Evolutionary conservation across 2,329 filamentous ascomycete genomes (phyloP).

Genomic region (Talaromyces atroroseus): DNA sequence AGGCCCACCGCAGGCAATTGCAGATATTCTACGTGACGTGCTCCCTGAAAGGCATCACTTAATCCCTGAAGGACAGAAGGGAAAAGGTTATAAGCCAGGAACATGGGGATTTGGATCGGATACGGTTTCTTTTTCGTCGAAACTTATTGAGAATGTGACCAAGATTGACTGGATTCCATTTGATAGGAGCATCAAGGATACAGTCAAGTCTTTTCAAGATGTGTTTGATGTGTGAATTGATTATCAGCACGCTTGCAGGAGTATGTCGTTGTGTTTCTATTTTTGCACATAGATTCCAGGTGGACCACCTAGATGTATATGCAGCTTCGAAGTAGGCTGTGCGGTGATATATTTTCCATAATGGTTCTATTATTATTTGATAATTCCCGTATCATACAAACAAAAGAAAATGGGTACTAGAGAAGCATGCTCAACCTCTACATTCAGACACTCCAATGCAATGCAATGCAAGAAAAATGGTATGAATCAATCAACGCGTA

Average conservation of each 20-base stretch:
- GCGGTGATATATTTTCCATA: neutral
- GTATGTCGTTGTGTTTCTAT: neutral
- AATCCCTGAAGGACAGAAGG: neutral
- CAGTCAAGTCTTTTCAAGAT: slow-evolving; percentile 16
- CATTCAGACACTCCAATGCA: neutral
- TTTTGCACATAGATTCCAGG: neutral
- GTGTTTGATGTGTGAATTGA: neutral
- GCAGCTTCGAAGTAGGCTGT: neutral
- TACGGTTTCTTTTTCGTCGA: slow-evolving; percentile 10
- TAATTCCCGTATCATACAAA: neutral
- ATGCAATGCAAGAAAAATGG: neutral
- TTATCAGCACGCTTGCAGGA: neutral
- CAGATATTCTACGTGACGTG: slow-evolving; percentile 16
- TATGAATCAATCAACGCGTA: neutral
- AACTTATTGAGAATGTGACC: slow-evolving; percentile 17
- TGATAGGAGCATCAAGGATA: slow-evolving; percentile 19
- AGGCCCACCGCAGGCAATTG: slow-evolving; percentile 20
- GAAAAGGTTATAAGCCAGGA: slow-evolving; percentile 10
- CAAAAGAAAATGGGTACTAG: neutral
- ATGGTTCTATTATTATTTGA: too few relatives aligned
- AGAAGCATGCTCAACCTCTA: neutral
- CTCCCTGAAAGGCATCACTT: slow-evolving; percentile 10
- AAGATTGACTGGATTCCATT: slow-evolving; percentile 17
- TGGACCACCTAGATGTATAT: too few relatives aligned
- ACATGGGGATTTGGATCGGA: neutral